Conservation (phyloP, 106 monocot genomes). For the Gastrodia elata region DNA sequence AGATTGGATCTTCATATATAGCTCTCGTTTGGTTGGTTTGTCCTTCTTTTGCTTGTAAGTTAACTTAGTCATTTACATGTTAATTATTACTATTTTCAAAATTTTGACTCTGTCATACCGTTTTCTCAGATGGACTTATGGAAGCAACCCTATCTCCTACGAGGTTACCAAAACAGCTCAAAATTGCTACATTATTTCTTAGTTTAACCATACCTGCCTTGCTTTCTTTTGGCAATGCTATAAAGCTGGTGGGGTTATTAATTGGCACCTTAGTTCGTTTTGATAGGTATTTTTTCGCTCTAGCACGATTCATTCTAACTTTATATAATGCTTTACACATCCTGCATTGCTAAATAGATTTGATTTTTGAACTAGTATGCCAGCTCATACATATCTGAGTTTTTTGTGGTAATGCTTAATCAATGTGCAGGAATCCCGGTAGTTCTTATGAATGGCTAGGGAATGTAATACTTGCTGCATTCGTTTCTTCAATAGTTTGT, state of each 20-base stretch:
- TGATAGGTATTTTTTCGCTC: constrained; percentile 50
- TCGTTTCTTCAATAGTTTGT: constrained; percentile 48
- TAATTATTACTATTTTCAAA: background rate
- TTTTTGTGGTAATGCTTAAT: constrained; percentile 3
- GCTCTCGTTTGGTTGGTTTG: constrained; percentile 85
- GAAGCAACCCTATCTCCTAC: constrained; percentile 90
- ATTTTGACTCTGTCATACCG: constrained; percentile 4
- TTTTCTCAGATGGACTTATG: constrained; percentile 71
- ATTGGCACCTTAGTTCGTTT: constrained; percentile 55
- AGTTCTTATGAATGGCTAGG: constrained; percentile 68
- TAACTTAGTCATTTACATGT: constrained; percentile 3
- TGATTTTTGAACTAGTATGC: background rate
- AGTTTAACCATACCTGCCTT: constrained; percentile 58
- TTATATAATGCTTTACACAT: background rate
- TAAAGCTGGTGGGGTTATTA: constrained; percentile 41
- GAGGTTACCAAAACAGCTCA: constrained; percentile 60
- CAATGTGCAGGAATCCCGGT: constrained; percentile 72
- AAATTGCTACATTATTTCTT: constrained; percentile 53
- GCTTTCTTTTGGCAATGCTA: constrained; percentile 45
- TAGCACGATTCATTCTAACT: background rate
- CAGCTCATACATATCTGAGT: background rate
- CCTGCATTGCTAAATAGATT: background rate
- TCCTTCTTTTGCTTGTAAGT: constrained; percentile 94
- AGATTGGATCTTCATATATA: constrained; percentile 65
- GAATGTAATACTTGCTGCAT: constrained; percentile 49